Base-by-base conservation (phyloP, 2,329 filamentous ascomycete genomes). In the Penicillium vulpinum region DNA sequence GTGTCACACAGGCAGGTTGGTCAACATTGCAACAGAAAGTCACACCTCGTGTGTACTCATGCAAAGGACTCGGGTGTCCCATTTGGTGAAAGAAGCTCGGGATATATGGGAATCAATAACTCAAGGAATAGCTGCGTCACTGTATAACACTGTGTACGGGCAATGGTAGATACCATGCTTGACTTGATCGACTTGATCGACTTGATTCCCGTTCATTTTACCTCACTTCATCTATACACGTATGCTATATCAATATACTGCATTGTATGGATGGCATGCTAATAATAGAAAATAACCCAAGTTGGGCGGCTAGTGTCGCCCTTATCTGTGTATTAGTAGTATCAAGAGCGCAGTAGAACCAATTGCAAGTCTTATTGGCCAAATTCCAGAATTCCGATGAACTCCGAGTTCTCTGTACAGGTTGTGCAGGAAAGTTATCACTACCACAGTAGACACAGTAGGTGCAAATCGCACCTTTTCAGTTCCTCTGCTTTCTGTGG, bases 1-100 rank as follows among this genome's bases (percentile, higher is more conserved):
- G 11, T 38, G 66, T 67, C 49, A 49, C 55, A 63, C 61, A 64
- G 56, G 47, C 54, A 57, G 50, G 51, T 55, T 54, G 53, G 61
- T 53, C 53, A 46, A 49, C 31, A 64, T 55, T 64, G 58, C 57
- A 66, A 68, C 56, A 57, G 39, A 51, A 51, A 51, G 41, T 60
- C n/a, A 24, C 44, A 40, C 39, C 51, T 49, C 21, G 15, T 21
- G 21, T 56, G 9, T 21, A 46, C n/a, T 44, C 40, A 16, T 33
- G 47, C 26, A 43, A 52, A 21, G 21, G 21, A 40, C 33, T 45
- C 28, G 24, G 33, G 48, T 51, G n/a, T 52, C 28, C 31, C 26
- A 52, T 49, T 43, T 54, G 16, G 24, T n/a, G 26, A 24, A 31
- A 28, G 33, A 51, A 13, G 11, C 29, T 39, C 47, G 26, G 40